These are phyloP conservation scores for Ustilago curta DNA, from an alignment of 1,284 basidiomycete species.

Conservation along the genomic window DNA sequence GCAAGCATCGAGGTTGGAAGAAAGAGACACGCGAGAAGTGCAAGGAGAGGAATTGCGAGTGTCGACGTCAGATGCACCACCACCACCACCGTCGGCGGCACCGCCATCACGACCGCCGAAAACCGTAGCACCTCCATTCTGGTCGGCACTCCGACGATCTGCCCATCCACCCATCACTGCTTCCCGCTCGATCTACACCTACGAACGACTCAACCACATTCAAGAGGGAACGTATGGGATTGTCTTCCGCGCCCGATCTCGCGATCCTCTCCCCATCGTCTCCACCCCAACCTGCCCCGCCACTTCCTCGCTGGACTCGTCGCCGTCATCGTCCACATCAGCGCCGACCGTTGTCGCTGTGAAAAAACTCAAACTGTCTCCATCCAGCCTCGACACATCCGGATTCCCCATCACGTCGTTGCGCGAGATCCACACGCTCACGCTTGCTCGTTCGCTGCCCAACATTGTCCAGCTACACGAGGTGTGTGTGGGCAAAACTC, in stretches of 20 bases:
- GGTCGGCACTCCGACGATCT: conserved; percentile 22
- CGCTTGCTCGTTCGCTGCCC: conserved; percentile 78
- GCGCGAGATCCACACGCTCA: conserved; percentile 92
- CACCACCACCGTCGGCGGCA: not conserved
- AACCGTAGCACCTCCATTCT: not conserved
- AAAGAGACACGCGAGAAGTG: not conserved
- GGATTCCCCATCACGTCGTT: conserved; percentile 98
- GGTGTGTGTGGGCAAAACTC: conserved; percentile 97
- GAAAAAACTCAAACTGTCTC: conserved; percentile 97
- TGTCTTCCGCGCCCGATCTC: conserved; percentile 84
- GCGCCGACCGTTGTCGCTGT: conserved; percentile 77
- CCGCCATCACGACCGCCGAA: not conserved
- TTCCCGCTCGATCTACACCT: conserved; percentile 60
- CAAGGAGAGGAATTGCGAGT: not conserved
- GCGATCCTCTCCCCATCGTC: conserved; percentile 7
- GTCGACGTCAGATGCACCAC: not conserved
- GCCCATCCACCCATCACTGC: conserved; percentile 52
- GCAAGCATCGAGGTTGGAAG: not conserved
- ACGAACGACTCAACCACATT: conserved; percentile 84
- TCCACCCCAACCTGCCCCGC: not conserved
- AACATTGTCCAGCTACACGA: conserved; percentile 95
- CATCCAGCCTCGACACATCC: conserved; percentile 76
- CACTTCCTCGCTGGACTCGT: not conserved
- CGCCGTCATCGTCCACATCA: not conserved
- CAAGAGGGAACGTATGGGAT: conserved; percentile 99